phyloP scores from a whole-genome alignment of 1,284 basidiomycete genomes.

The Trichosporon asahii region DNA sequence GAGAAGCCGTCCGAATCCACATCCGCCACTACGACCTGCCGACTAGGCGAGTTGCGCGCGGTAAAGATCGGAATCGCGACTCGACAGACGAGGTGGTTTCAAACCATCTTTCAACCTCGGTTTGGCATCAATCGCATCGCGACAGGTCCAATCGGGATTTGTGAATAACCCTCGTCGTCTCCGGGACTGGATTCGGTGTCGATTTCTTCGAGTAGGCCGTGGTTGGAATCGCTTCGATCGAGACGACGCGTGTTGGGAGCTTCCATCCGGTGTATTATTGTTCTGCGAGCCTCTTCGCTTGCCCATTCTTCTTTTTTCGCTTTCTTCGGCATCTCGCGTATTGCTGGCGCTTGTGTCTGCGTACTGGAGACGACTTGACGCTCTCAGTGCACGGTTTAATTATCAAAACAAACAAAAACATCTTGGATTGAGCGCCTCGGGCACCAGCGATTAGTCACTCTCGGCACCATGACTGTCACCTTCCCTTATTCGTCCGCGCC shows the following conservation, averaged over 20 bases:
- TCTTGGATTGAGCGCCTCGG: conserved; percentile 4
- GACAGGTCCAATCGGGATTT: conserved; percentile 7
- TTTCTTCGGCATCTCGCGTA: not conserved
- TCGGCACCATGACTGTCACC: conserved; percentile 46
- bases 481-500: conserved; percentile 84
- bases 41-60: conserved; percentile 5
- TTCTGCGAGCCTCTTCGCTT: not conserved
- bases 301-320: not conserved
- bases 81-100: not conserved
- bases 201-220: not conserved
- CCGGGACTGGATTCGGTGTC: conserved; percentile 9
- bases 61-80: not conserved
- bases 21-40: conserved; percentile 4
- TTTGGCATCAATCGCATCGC: conserved; percentile 8
- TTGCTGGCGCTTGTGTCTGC: not conserved
- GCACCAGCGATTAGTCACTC: not conserved
- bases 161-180: conserved; percentile 9
- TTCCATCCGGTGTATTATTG: conserved; percentile 5
- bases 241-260: not conserved
- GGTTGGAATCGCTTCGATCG: not conserved
- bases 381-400: not conserved
- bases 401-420: conserved; percentile 12
- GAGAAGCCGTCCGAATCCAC: conserved; percentile 7
- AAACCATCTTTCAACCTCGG: not conserved
- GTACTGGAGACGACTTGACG: not conserved